Percentiles rank a stretch among this genome's conserved stretches.
phyloP scores from a whole-genome alignment of 2,329 filamentous ascomycete genomes.

The Sporothrix euskadiensis region DNA sequence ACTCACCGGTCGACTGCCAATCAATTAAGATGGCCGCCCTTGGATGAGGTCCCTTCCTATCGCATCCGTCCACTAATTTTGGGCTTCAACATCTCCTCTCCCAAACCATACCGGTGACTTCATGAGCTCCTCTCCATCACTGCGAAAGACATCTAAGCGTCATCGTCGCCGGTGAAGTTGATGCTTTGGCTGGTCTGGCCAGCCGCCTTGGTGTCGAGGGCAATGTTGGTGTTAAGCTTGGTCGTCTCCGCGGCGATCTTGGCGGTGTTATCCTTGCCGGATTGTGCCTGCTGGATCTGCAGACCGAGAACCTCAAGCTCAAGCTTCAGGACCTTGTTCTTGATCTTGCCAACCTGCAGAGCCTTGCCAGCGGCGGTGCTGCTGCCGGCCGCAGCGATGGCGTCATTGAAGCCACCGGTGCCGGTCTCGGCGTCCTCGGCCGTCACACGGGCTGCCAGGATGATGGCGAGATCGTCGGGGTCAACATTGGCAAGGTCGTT shows the following conservation, averaged over 20 bases:
- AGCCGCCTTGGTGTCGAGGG: conserved; percentile 40
- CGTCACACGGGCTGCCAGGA: conserved; percentile 50
- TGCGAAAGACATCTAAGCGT: conserved; percentile 13
- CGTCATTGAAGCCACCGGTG: conserved; percentile 54
- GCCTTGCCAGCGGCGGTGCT: conserved; percentile 45
- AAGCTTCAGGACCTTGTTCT: conserved; percentile 63
- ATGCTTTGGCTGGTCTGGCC: conserved; percentile 43
- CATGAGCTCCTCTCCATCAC: not conserved
- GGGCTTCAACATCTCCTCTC: not conserved
- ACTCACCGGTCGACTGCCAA: not conserved
- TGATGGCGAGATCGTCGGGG: conserved; percentile 50
- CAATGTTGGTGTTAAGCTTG: conserved; percentile 57
- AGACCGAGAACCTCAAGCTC: conserved; percentile 54
- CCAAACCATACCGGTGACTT: not conserved
- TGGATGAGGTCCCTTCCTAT: not conserved
- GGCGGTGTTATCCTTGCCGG: conserved; percentile 44
- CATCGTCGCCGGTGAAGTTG: conserved; percentile 39
- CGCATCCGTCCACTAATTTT: not conserved
- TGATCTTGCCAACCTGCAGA: conserved; percentile 57
- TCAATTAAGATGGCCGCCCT: not conserved
- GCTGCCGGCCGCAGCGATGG: conserved; percentile 49
- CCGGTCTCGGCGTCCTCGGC: conserved; percentile 57
- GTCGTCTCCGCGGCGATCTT: conserved; percentile 50
- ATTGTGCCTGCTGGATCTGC: conserved; percentile 54
- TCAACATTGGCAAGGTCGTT: conserved; percentile 50